Evolutionary conservation across 257 asterid species (phyloP), one percentile per base, ranked within the genome.

Genomic region (Przewalskia tangutica): DNA sequence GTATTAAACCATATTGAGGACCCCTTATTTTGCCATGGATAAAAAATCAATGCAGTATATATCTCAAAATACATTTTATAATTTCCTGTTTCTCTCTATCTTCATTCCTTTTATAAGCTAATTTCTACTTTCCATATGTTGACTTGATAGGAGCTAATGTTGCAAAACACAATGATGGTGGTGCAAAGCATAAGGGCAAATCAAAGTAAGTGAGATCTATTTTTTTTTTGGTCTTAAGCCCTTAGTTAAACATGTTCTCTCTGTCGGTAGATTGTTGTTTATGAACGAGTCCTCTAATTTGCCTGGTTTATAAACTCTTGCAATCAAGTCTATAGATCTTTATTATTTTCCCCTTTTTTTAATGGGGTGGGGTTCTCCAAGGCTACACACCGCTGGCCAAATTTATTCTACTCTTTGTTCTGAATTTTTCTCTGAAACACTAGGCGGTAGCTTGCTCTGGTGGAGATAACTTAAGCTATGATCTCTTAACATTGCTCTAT

Each of bases 131-230:
- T 51, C 36, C 54, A 38, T 55, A 17, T 77, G 70, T 65, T 81
- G 42, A 75, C 48, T 77, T 85, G 64, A 13, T 93, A 93, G 97
- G 88, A 81, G 62, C 85, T 67, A 71, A 54, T 63, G 85, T 56
- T 83, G 87, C 78, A 46, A 82, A 84, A 84, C 83, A 20, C 34
- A 83, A 81, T 67, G 78, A 64, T 14, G 54, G 77, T 68, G 85
- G 83, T 67, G 81, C 81, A 56, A 76, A 81, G 80, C 76, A 8
- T 84, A 76, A 42, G 80, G 40, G 83, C 48, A 85, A 83, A 78
- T 77, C 88, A 46, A 89, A 86, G 98, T 91, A 91, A 89, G 97
- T 88, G 64, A 81, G 77, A 66, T 63, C 50, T 62, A 32, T 65
- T 13, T 40, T 60, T 10, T 54, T 10, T 20, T 13, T 58, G 4